phyloP scores from a whole-genome alignment of 2,329 filamentous ascomycete species.

The Colletotrichum sp. region DNA sequence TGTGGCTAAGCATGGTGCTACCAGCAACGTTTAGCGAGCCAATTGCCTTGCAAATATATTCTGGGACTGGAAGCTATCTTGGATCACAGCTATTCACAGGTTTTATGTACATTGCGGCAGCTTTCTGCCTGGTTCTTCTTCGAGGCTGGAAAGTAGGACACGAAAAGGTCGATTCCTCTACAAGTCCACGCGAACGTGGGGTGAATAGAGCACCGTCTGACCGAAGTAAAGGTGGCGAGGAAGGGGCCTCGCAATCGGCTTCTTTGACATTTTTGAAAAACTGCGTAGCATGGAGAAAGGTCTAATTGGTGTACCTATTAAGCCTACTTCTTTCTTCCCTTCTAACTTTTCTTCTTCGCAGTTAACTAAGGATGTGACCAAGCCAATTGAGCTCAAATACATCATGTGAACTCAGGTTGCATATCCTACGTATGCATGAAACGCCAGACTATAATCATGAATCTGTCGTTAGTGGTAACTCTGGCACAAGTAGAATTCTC shows the following conservation, averaged over 20 bases:
- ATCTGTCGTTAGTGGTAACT: not conserved
- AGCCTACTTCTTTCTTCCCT: too few relatives aligned
- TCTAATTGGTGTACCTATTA: rapidly evolving
- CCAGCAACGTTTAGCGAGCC: not conserved
- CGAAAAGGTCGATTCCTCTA: not conserved
- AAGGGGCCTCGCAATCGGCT: not conserved
- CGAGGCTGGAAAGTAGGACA: not conserved
- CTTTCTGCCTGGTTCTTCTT: conserved; percentile 29
- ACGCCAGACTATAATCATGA: too few relatives aligned
- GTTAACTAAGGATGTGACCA: too few relatives aligned
- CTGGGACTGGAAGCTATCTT: not conserved
- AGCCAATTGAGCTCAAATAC: not conserved
- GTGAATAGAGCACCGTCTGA: not conserved
- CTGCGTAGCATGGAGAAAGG: not conserved
- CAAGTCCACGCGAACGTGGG: not conserved
- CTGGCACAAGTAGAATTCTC: not conserved
- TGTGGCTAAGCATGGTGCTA: not conserved
- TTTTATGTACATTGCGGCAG: not conserved
- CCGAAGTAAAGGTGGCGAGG: rapidly evolving
- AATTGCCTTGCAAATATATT: not conserved
- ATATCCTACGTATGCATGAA: too few relatives aligned
- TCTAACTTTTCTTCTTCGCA: too few relatives aligned
- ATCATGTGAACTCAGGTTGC: not conserved
- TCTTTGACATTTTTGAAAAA: not conserved
- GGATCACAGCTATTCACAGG: not conserved